Evolutionary conservation across 305 asterid species (phyloP).

Genomic region (Solanum hybrid): DNA sequence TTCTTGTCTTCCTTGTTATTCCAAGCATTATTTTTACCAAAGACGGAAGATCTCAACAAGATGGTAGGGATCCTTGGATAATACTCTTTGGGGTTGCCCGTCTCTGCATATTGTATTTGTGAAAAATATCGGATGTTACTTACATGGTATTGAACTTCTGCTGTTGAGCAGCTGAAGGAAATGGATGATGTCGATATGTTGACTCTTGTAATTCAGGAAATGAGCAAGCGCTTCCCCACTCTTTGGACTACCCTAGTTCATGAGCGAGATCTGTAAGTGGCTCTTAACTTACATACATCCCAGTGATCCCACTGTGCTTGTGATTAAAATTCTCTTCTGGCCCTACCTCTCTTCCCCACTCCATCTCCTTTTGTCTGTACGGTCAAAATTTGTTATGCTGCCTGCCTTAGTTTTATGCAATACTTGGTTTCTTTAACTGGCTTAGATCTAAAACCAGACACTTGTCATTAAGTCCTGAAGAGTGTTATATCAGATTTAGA

Average conservation of each 20-base stretch:
- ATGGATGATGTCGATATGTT: slow-evolving; percentile 89
- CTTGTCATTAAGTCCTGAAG: not conserved
- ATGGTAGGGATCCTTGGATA: slow-evolving; percentile 36
- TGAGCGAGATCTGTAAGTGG: slow-evolving; percentile 77
- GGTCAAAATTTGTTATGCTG: not conserved
- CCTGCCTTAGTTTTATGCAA: not conserved
- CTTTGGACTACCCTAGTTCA: slow-evolving; percentile 81
- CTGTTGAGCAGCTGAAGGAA: slow-evolving; percentile 70
- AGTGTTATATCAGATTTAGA: not conserved
- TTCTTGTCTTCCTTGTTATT: slow-evolving; percentile 55
- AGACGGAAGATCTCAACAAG: slow-evolving; percentile 50
- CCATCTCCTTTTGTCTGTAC: not conserved
- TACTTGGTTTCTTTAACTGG: not conserved
- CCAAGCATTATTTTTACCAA: slow-evolving; percentile 81
- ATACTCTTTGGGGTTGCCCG: slow-evolving; percentile 1
- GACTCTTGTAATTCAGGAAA: slow-evolving; percentile 82
- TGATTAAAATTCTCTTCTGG: not conserved
- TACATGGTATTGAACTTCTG: slow-evolving; percentile 6
- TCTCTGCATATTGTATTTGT: slow-evolving; percentile 7
- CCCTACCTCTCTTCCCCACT: not conserved
- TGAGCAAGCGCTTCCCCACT: slow-evolving; percentile 78
- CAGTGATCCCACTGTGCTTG: not conserved
- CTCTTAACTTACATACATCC: not conserved
- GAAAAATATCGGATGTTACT: slow-evolving; percentile 3
- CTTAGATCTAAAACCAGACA: not conserved